Evolutionary conservation across 306 rosid genomes (phyloP).

Genomic region (Cicer bijugum): DNA sequence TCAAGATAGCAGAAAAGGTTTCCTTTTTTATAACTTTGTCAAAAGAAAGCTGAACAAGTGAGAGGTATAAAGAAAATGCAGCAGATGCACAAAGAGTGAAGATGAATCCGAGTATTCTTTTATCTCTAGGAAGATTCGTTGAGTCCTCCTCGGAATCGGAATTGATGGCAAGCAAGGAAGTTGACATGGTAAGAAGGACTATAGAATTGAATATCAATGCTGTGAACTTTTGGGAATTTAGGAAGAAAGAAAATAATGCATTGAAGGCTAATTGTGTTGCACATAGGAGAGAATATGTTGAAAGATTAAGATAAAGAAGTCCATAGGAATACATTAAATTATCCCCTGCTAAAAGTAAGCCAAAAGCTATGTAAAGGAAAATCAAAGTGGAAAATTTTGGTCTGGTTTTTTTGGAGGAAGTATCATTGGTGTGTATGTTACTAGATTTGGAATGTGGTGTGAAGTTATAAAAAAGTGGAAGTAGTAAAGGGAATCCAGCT

Average conservation of each 20-base stretch:
- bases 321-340: slow-evolving; percentile 72
- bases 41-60: slow-evolving; percentile 59
- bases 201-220: slow-evolving; percentile 60
- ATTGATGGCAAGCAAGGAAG: slow-evolving; percentile 59
- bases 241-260: slow-evolving; percentile 59
- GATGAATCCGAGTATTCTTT: slow-evolving; percentile 54
- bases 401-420: slow-evolving; percentile 40
- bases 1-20: slow-evolving; percentile 54
- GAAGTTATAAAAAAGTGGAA: slow-evolving; percentile 53
- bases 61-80: slow-evolving; percentile 55
- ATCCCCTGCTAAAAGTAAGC: slow-evolving; percentile 51
- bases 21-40: slow-evolving; percentile 56
- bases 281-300: slow-evolving; percentile 64
- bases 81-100: slow-evolving; percentile 65
- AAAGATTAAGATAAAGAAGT: slow-evolving; percentile 63
- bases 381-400: slow-evolving; percentile 40
- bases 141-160: slow-evolving; percentile 52
- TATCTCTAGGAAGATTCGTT: slow-evolving; percentile 27
- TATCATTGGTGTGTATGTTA: background rate
- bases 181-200: slow-evolving; percentile 60
- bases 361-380: slow-evolving; percentile 51
- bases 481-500: slow-evolving; percentile 66
- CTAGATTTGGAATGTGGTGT: slow-evolving; percentile 24
- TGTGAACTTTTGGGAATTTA: slow-evolving; percentile 66
- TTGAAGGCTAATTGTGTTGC: slow-evolving; percentile 73